Percentiles rank a stretch among this genome's conserved stretches.
phyloP scores from a whole-genome alignment of 306 rosid species.

The Acacia melanoxylon region DNA sequence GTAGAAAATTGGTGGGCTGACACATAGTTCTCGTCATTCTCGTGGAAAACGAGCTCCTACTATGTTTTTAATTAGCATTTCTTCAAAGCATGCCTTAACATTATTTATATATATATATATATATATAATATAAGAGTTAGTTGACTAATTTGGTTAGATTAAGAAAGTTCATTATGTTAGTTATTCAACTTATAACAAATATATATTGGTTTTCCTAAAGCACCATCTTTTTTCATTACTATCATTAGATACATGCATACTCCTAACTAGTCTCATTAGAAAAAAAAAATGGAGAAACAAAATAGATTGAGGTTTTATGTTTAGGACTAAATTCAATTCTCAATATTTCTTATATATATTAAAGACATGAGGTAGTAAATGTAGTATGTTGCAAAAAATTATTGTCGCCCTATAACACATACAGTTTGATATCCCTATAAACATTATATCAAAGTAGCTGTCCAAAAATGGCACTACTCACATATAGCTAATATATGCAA shows the following conservation, averaged over 20 bases:
- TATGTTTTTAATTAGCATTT: background rate
- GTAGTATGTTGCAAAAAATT: background rate
- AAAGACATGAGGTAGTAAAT: no score
- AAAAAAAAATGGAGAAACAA: no score
- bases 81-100: background rate
- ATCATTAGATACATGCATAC: no score
- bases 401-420: background rate
- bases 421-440: background rate
- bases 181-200: no score
- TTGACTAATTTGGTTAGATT: no score
- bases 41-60: background rate
- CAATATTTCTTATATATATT: no score
- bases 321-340: no score
- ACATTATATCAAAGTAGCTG: background rate
- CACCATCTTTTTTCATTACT: no score
- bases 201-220: background rate
- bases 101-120: background rate
- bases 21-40: background rate
- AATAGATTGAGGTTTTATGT: no score
- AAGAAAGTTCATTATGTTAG: no score
- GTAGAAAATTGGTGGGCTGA: background rate
- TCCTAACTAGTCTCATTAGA: no score
- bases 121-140: background rate
- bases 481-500: background rate
- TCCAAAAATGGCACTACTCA: background rate